phyloP scores from a whole-genome alignment of 2,329 filamentous ascomycete species.

The Boeremia lycopersici region DNA sequence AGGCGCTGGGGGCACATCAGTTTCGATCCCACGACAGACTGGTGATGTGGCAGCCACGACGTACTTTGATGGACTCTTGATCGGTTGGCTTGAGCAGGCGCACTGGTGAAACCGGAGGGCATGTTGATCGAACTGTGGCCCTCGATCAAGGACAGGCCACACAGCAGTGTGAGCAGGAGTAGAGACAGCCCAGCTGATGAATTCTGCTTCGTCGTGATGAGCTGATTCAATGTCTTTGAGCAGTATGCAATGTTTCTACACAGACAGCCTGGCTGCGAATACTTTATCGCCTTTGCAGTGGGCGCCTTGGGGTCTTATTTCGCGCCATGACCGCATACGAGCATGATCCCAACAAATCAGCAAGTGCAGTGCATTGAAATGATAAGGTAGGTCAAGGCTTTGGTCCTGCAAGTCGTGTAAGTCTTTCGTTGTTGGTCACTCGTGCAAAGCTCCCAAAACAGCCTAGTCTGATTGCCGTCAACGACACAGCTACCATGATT shows the following conservation, averaged over 20 bases:
- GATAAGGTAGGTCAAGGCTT: neutral
- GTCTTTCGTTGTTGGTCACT: neutral
- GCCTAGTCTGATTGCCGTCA: neutral
- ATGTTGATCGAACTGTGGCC: neutral
- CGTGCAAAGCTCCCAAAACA: slow-evolving; percentile 1
- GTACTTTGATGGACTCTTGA: neutral
- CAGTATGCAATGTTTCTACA: neutral
- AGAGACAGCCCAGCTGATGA: neutral
- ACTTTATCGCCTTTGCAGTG: neutral
- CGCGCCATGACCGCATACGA: slow-evolving; percentile 4
- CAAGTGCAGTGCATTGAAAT: no score
- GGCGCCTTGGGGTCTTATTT: neutral
- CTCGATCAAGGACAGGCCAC: neutral
- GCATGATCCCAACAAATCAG: neutral
- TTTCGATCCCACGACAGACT: neutral
- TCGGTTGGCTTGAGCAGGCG: neutral
- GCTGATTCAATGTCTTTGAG: no score
- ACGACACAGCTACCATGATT: neutral
- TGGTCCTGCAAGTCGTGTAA: neutral
- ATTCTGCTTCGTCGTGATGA: neutral
- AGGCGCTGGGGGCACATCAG: neutral
- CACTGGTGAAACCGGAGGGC: neutral
- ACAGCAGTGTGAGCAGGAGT: neutral
- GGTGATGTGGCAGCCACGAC: neutral
- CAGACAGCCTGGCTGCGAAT: neutral